Conservation (phyloP, 805 yeast species). For the Starmerella cellae region DNA sequence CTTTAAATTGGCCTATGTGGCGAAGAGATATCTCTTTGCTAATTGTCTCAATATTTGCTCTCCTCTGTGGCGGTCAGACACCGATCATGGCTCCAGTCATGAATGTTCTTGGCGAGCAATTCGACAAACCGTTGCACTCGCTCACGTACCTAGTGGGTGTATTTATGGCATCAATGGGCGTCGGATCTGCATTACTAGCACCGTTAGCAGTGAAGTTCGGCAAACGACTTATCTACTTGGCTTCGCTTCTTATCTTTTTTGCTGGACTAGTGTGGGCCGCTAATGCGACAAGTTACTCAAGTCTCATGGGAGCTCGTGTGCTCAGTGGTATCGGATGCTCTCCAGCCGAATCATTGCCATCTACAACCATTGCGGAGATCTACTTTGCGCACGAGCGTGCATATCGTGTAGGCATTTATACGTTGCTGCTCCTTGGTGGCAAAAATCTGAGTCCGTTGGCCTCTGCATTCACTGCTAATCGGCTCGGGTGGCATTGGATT, state of each 20-base stretch:
- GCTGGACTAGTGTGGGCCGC: slow-evolving; percentile 46
- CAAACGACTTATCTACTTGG: slow-evolving; percentile 41
- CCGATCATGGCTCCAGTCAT: slow-evolving; percentile 49
- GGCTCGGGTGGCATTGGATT: slow-evolving; percentile 44
- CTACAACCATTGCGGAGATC: slow-evolving; percentile 49
- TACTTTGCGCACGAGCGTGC: slow-evolving; percentile 50
- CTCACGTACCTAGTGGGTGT: slow-evolving; percentile 46
- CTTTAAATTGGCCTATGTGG: slow-evolving; percentile 53
- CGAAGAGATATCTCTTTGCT: slow-evolving; percentile 41
- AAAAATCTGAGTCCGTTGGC: slow-evolving; percentile 46
- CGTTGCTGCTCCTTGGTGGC: slow-evolving; percentile 46
- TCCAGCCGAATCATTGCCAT: slow-evolving; percentile 48
- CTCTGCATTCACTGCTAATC: slow-evolving; percentile 40
- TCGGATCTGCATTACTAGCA: slow-evolving; percentile 45
- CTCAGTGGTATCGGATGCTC: slow-evolving; percentile 48
- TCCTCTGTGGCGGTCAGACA: slow-evolving; percentile 50
- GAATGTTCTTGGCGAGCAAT: slow-evolving; percentile 32
- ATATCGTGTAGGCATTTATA: slow-evolving; percentile 45
- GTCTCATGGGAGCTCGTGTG: slow-evolving; percentile 45
- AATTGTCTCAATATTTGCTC: slow-evolving; percentile 43
- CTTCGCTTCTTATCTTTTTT: slow-evolving; percentile 37
- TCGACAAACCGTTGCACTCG: slow-evolving; percentile 31
- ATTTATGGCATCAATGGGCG: slow-evolving; percentile 44
- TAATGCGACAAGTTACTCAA: slow-evolving; percentile 35
- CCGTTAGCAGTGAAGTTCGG: slow-evolving; percentile 48